Percentiles rank a stretch among this genome's conserved stretches.
phyloP scores from a whole-genome alignment of 306 rosid species.

The Lathyrus tuberosus region DNA sequence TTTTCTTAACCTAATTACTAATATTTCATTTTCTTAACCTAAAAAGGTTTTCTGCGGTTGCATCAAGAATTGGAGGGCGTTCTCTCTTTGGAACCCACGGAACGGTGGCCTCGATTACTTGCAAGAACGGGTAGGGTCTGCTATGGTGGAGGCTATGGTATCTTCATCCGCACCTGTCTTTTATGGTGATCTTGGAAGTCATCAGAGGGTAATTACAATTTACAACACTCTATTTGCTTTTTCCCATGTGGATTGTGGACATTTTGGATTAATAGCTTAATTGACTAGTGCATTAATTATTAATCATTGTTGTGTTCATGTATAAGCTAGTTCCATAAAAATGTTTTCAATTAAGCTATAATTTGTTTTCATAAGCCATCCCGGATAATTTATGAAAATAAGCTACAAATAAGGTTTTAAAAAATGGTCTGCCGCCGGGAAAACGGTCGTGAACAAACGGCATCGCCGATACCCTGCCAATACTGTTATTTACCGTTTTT shows the following conservation, averaged over 20 bases:
- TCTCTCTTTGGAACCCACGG: constrained; percentile 54
- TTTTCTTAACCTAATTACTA: neutral
- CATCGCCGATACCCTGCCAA: too few species aligned
- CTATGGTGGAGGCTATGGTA: constrained; percentile 85
- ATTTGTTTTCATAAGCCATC: neutral
- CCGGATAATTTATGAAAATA: neutral
- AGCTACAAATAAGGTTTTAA: too few species aligned
- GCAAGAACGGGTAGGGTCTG: constrained; percentile 75
- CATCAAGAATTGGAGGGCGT: constrained; percentile 22
- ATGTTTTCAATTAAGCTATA: neutral
- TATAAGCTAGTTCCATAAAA: neutral
- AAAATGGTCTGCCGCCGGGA: too few species aligned
- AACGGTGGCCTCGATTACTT: constrained; percentile 79
- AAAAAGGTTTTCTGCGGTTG: constrained; percentile 71
- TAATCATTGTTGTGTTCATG: neutral
- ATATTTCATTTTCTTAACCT: neutral
- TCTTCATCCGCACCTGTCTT: constrained; percentile 75
- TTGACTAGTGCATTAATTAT: too few species aligned
- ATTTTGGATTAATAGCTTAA: neutral
- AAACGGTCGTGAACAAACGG: too few species aligned
- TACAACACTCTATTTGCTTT: constrained; percentile 16
- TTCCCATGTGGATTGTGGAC: neutral
- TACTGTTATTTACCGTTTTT: too few species aligned
- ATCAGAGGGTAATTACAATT: constrained; percentile 67
- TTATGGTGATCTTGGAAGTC: constrained; percentile 91